A percentile compares a stretch with the other conserved stretches of the same genome.
These are phyloP conservation scores for Globisporangium ultimum DNA, from an alignment of 352 stramenopile genomes.

Conservation along the genomic window DNA sequence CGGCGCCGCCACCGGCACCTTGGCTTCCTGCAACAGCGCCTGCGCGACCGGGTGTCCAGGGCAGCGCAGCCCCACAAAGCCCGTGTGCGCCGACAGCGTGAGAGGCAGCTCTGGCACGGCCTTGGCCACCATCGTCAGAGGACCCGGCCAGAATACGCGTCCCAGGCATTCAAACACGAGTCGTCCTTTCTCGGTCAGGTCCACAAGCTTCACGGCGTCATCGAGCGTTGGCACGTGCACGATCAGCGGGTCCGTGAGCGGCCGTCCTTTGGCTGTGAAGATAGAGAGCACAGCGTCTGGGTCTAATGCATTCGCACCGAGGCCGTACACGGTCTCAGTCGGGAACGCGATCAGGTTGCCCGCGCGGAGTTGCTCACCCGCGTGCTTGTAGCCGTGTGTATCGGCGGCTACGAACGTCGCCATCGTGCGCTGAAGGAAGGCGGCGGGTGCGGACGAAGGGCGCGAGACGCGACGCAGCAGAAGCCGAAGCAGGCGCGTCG, in stretches of 20 bases:
- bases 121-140: conserved; percentile 95
- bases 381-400: conserved; percentile 37
- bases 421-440: conserved; percentile 4
- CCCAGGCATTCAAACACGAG: conserved; percentile 84
- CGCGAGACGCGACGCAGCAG: neutral
- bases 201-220: conserved; percentile 88
- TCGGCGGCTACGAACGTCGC: conserved; percentile 38
- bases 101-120: conserved; percentile 83
- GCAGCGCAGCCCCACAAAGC: conserved; percentile 96
- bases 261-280: conserved; percentile 94
- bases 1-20: conserved; percentile 95
- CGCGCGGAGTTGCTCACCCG: conserved; percentile 61
- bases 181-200: conserved; percentile 61
- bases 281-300: conserved; percentile 92
- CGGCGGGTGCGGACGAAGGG: neutral
- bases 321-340: conserved; percentile 99
- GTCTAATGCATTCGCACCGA: conserved; percentile 97
- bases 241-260: conserved; percentile 97
- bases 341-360: conserved; percentile 93
- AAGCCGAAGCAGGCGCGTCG: neutral
- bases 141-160: conserved; percentile 95
- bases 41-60: conserved; percentile 92
- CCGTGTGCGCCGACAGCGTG: conserved; percentile 91
- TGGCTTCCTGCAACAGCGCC: conserved; percentile 82
- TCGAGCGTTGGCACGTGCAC: conserved; percentile 93